A percentile compares a stretch with the other conserved stretches of the same genome.
Evolutionary conservation across 1,139 yeast species (phyloP).

Genomic region (Chernovozyma aurita): DNA sequence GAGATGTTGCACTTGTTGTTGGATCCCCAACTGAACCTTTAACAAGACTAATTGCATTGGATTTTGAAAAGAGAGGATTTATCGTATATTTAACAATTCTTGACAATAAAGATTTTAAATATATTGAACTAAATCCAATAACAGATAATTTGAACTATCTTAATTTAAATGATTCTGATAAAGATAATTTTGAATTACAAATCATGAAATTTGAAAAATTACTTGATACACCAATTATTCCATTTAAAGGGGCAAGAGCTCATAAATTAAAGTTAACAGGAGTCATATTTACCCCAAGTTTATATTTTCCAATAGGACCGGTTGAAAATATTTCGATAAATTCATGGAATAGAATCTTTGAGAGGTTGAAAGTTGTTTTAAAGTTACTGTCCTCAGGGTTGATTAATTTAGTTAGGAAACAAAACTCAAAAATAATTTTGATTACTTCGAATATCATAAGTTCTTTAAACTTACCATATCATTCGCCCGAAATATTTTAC

Average conservation of each 20-base stretch:
- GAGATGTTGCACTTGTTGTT: conserved; percentile 66
- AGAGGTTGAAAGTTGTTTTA: conserved; percentile 43
- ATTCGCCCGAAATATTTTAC: conserved; percentile 45
- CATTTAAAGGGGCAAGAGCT: conserved; percentile 50
- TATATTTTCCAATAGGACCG: conserved; percentile 67
- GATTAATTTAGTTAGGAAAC: conserved; percentile 48
- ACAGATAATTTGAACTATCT: conserved; percentile 46
- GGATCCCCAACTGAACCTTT: conserved; percentile 80
- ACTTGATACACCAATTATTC: conserved; percentile 33
- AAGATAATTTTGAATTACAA: conserved; percentile 26
- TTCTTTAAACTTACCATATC: conserved; percentile 42
- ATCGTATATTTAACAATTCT: conserved; percentile 72
- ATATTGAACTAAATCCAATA: conserved; percentile 56
- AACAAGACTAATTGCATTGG: conserved; percentile 65
- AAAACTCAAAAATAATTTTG: conserved; percentile 39
- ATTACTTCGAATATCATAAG: conserved; percentile 43
- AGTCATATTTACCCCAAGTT: conserved; percentile 58
- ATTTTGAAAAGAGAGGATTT: conserved; percentile 73
- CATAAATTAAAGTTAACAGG: conserved; percentile 53
- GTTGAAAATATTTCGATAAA: conserved; percentile 51
- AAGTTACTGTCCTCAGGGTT: conserved; percentile 55
- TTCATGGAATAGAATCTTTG: conserved; percentile 50
- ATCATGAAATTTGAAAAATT: conserved; percentile 37
- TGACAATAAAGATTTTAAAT: conserved; percentile 57
- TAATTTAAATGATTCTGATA: conserved; percentile 22